Base-by-base conservation (phyloP, 148 eudicot species). In the Talinum fruticosum region DNA sequence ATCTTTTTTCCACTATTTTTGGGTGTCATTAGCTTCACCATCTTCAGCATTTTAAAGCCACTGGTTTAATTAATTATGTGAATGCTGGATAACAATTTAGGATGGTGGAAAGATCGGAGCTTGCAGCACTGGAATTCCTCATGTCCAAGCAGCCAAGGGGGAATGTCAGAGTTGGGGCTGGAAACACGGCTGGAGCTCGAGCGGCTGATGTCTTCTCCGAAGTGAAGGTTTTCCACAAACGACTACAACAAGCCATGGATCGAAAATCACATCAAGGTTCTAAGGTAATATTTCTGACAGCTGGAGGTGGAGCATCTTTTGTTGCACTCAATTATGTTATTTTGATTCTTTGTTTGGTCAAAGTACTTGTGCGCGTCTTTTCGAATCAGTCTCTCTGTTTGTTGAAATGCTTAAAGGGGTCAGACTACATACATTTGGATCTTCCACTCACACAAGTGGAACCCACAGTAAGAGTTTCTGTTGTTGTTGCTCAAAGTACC, bases 71-170 rank as follows among this genome's bases (percentile, higher is more conserved):
- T n/a, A 5, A 30, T 33, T 1, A 36, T 34, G 2, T 59, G 53
- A 38, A 8, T 57, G 64, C 18, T 74, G 54, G 33, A 35, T 66
- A 37, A 54, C 73, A 18, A 66, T 62, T 57, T 51, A 94, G 98
- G 79, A 72, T 85, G 37, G 95, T 92, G 67, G 95, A 90, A 79
- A 90, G 95, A 74, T 88, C 93, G 54, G 87, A 90, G 57, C 89
- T 94, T 74, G 92, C 97, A 71, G 97, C 97, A 30, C 82, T 94
- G 45, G 98, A 94, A 57, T 94, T 89, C 79, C 74, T 94, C 35
- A 94, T 94, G 98, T 94, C 98, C 2, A 94, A 94, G 86, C 93
- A 89, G 78, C 97, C 97, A 6, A 89, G 98, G 14, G 95, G 92
- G 23, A 84, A 65, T 59, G 98, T 94, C 54, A 86, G 96, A 77